Conservation (phyloP, 768 basidiomycete species). For the Stropharia rugosoannulata region DNA sequence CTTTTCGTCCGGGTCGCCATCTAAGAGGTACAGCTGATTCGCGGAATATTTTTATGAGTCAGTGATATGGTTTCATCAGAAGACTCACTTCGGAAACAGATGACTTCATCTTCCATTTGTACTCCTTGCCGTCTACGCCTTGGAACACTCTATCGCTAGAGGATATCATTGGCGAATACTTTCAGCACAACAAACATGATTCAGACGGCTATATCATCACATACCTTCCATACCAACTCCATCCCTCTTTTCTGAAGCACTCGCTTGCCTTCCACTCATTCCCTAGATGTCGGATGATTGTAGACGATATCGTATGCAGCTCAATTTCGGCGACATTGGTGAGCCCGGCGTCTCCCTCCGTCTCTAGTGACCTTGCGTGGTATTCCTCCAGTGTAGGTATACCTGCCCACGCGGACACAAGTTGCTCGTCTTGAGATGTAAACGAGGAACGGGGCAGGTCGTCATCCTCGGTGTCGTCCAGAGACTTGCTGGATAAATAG, state of each 20-base stretch:
- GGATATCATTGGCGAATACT: background rate
- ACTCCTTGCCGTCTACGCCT: slow-evolving; percentile 18
- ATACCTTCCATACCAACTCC: slow-evolving; percentile 15
- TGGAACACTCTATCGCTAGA: slow-evolving; percentile 18
- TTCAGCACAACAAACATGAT: background rate
- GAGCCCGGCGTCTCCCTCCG: slow-evolving; percentile 7
- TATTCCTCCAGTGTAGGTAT: slow-evolving; percentile 6
- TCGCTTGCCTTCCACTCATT: slow-evolving; percentile 13
- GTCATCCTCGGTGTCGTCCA: background rate
- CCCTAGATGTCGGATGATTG: slow-evolving; percentile 9
- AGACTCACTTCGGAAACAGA: slow-evolving; percentile 9
- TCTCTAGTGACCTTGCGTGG: background rate
- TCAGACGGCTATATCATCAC: background rate
- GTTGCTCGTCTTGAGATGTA: slow-evolving; percentile 14
- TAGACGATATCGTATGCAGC: slow-evolving; percentile 9
- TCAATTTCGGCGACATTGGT: slow-evolving; percentile 12
- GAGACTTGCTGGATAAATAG: background rate
- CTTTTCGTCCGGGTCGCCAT: slow-evolving; percentile 6
- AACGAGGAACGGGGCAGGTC: background rate
- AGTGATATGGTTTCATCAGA: background rate
- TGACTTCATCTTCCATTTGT: slow-evolving; percentile 19
- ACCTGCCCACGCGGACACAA: slow-evolving; percentile 9
- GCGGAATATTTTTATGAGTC: too few relatives aligned
- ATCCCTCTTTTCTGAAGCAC: slow-evolving; percentile 21
- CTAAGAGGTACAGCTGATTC: slow-evolving; percentile 10